Base-by-base conservation (phyloP, 495 filamentous ascomycete genomes). In the Parathielavia hyrcaniae region DNA sequence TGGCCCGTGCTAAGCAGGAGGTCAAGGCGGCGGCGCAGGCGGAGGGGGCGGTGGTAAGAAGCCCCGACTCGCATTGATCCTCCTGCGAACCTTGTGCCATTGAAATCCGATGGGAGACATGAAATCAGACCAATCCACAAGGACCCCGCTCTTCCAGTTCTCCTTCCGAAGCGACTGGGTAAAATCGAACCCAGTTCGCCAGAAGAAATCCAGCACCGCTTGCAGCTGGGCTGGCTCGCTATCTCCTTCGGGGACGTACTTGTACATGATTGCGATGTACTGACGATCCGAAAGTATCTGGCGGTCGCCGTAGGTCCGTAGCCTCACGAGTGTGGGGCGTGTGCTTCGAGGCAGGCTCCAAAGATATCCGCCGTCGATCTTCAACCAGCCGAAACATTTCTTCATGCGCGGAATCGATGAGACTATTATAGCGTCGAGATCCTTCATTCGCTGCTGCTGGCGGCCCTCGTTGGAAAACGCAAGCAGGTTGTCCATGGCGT, bases 401-500 rank as follows among this genome's bases (percentile, higher is more conserved):
- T 53, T 53, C 22, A 34, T 43, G 22, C 38, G 50, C 50, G 50
- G 38, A 17, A 53, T 41, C 13, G 50, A 43, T 32, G 38, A 53
- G 1, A 53, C 32, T 19, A 32, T 20, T 4, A 43, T 13, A 16
- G 20, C 39, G 22, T 44, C 39, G 16, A 20, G 9, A 40, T 44
- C 51, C 26, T 32, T 43, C 20, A 53, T 38, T 19, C 17, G 50
- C 38, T 30, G 38, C 11, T 20, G 26, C 50, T 53, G 38, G 2
- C 38, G 50, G 22, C 36, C 50, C 51, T 53, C 51, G 51, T n/a
- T 3, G 39, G 39, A 63, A 59, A 78, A 57, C 52, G 82, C 80
- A 53, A 81, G 57, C 16, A 62, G 52, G 19, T 47, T 58, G 12
- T 60, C 62, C 0, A 71, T 50, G 23, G 74, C 58, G 46, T 65